phyloP scores from a whole-genome alignment of 1,284 basidiomycete genomes.

The Ganoderma lucidum region DNA sequence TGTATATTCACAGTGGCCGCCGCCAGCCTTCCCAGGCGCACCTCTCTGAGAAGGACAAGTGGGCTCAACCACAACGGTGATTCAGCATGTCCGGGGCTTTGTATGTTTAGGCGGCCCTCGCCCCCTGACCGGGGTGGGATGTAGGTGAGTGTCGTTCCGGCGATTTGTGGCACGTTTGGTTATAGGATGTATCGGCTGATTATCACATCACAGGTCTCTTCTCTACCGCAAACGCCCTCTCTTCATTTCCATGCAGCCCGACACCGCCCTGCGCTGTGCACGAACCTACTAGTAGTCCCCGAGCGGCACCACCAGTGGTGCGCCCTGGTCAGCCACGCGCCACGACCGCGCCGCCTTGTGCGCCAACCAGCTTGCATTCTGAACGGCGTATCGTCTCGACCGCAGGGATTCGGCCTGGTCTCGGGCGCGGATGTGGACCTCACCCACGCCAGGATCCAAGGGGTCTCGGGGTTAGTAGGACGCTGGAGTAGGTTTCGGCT shows the following conservation, averaged over 20 bases:
- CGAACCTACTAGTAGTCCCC: background rate
- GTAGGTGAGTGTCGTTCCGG: background rate
- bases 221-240: background rate
- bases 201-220: background rate
- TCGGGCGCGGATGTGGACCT: background rate
- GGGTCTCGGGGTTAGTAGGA: background rate
- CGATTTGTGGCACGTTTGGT: background rate
- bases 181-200: background rate
- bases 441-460: background rate
- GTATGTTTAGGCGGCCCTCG: background rate
- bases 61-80: conserved; percentile 24
- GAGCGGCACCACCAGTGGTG: background rate
- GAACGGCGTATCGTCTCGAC: background rate
- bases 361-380: background rate
- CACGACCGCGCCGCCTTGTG: background rate
- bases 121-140: background rate
- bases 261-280: background rate
- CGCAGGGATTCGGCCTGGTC: background rate
- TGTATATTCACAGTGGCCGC: background rate
- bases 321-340: background rate
- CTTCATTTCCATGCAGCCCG: background rate
- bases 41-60: conserved; percentile 24
- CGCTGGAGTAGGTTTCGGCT: background rate
- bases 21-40: conserved; percentile 23
- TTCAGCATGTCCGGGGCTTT: background rate